These are phyloP conservation scores for Paramecium tetraurelia DNA, from an alignment of 73 alveolate species.

Conservation along the genomic window DNA sequence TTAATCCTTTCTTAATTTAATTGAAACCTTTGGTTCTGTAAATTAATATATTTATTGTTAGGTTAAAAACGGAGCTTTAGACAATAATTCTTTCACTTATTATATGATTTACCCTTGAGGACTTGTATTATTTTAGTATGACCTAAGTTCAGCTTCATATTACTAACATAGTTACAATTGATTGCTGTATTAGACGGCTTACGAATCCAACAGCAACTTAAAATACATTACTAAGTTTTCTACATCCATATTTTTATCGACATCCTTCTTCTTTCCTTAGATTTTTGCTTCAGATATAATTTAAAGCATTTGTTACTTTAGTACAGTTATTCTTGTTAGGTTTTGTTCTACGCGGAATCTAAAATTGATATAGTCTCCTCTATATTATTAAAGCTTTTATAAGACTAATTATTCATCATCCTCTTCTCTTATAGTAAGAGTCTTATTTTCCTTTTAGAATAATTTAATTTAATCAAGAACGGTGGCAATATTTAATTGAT, in stretches of 20 bases:
- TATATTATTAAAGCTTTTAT: not conserved
- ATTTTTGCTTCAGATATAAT: not conserved
- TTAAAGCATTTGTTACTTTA: not conserved
- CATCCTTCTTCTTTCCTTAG: not conserved
- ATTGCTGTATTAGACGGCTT: not conserved
- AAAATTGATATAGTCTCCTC: not conserved
- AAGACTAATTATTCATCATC: not conserved
- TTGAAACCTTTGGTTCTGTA: not conserved
- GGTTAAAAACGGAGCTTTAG: not conserved
- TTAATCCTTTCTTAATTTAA: slow-evolving; percentile 16
- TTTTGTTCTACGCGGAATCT: not conserved
- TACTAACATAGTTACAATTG: not conserved
- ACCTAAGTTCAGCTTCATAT: not conserved
- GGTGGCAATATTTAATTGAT: not conserved
- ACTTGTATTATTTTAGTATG: not conserved
- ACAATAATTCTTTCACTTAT: not conserved
- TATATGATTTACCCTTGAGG: not conserved
- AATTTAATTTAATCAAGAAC: not conserved
- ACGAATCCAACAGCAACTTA: not conserved
- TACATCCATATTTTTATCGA: not conserved
- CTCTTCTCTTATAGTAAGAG: not conserved
- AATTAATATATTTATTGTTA: not conserved
- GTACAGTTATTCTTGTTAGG: not conserved
- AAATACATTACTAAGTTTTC: not conserved
- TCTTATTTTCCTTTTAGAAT: not conserved